Evolutionary conservation across 345 rosid species (phyloP), one percentile per base, ranked within the genome.

Genomic region (Rhodomyrtus tomentosa): DNA sequence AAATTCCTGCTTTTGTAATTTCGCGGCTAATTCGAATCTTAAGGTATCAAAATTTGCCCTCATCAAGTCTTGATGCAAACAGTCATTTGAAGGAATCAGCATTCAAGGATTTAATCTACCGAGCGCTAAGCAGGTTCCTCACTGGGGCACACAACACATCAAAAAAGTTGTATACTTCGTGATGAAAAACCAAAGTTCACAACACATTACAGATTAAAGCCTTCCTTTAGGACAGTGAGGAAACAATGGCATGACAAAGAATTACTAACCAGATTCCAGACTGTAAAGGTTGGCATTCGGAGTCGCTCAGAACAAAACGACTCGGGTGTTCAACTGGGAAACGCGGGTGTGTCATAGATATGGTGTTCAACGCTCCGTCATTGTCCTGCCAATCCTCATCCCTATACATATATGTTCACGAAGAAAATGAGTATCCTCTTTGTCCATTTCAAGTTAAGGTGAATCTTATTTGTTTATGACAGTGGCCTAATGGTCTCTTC

Each of bases 351-450:
- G 99, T 95, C 94, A 96, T 94, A 49, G 99, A 95, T 88, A 97
- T 90, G 50, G 98, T 97, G 91, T 95, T 97, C 84, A 97, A 83
- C 53, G 98, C 99, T 85, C 99, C 99, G 86, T 97, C 99, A 84
- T 97, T 97, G 87, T 97, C 99, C 84, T 83, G 90, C 99, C 99
- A 97, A 87, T 95, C 98, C 87, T 95, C 98, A 88, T 97, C 98
- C 91, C 99, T 97, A 80, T 29, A n/a, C 12, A n/a, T n/a, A n/a
- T n/a, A n/a, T n/a, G 38, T 29, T 58, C 59, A 50, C 15, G 42
- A 81, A 49, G 55, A 51, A 51, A 7, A 68, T 36, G 76, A 68
- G 45, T 32, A 68, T 68, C 3, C 76, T 18, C 76, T 20, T 32
- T 32, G 45, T 42, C 24, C 76, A 68, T 32, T 68, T 40, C 76